Evolutionary conservation across 2,329 filamentous ascomycete species (phyloP).

Genomic region (Acrocalymma vagum): DNA sequence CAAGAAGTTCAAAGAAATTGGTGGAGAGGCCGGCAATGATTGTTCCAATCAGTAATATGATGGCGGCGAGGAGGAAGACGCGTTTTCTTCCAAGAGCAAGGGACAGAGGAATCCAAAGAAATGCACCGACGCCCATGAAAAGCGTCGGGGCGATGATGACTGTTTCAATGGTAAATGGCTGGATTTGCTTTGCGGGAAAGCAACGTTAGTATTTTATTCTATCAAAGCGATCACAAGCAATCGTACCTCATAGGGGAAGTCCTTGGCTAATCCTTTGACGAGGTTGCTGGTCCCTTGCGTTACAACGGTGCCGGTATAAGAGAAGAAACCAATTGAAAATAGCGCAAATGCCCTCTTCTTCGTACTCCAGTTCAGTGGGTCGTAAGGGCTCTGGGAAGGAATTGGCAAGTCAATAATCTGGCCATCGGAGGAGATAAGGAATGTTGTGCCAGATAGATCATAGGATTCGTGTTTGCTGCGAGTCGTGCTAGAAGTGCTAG

Average conservation of each 20-base stretch:
- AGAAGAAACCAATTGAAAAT: conserved; percentile 23
- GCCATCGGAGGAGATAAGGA: conserved; percentile 31
- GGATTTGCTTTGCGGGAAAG: conserved; percentile 28
- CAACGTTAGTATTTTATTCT: too few species aligned
- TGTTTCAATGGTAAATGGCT: conserved; percentile 33
- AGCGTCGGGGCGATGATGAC: conserved; percentile 39
- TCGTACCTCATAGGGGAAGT: too few species aligned
- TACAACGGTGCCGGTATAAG: too few species aligned
- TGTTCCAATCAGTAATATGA: conserved; percentile 35
- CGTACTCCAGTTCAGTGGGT: conserved; percentile 33
- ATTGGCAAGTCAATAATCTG: conserved; percentile 32
- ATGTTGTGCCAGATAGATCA: conserved; percentile 31
- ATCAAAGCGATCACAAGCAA: too few species aligned
- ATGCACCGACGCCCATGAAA: conserved; percentile 45
- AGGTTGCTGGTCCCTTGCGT: too few species aligned
- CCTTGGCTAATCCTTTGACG: too few species aligned
- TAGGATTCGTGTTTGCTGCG: conserved; percentile 39
- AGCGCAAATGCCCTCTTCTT: conserved; percentile 30
- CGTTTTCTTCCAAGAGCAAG: conserved; percentile 49
- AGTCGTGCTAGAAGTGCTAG: too few species aligned
- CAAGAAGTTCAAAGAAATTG: conserved; percentile 36
- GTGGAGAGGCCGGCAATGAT: conserved; percentile 35
- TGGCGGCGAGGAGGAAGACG: conserved; percentile 40
- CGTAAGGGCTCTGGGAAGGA: conserved; percentile 30
- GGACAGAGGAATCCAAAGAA: conserved; percentile 50